These are phyloP conservation scores for Elaeis oleifera DNA, from an alignment of 202 grass and related monocot genomes.

Conservation along the genomic window DNA sequence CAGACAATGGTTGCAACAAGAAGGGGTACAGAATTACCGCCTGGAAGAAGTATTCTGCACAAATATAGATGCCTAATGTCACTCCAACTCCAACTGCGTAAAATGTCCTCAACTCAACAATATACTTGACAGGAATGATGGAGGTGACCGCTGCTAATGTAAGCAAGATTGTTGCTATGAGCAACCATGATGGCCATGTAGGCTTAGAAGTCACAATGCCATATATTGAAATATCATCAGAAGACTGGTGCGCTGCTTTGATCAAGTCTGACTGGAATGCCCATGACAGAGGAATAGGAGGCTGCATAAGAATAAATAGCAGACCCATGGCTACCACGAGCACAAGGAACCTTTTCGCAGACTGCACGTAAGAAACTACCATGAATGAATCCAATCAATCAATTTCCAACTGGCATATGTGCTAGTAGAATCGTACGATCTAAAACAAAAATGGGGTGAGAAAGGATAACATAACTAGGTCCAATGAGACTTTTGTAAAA, in stretches of 20 bases:
- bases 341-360: slow-evolving; percentile 70
- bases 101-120: slow-evolving; percentile 72
- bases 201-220: slow-evolving; percentile 63
- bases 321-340: slow-evolving; percentile 74
- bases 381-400: background rate
- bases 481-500: too few relatives aligned
- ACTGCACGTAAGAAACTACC: slow-evolving; percentile 38
- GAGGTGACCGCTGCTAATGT: slow-evolving; percentile 76
- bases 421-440: too few relatives aligned
- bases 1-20: slow-evolving; percentile 72
- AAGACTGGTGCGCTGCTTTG: slow-evolving; percentile 58
- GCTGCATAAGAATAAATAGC: slow-evolving; percentile 86
- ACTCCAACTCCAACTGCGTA: slow-evolving; percentile 70
- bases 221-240: slow-evolving; percentile 92
- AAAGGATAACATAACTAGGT: too few relatives aligned
- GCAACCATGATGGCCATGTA: slow-evolving; percentile 94
- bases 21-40: slow-evolving; percentile 85
- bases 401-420: too few relatives aligned
- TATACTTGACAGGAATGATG: slow-evolving; percentile 93
- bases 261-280: slow-evolving; percentile 81
- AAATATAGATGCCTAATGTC: slow-evolving; percentile 89
- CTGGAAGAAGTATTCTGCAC: slow-evolving; percentile 87
- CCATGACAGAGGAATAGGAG: slow-evolving; percentile 75
- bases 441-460: too few relatives aligned
- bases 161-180: slow-evolving; percentile 75